Evolutionary conservation across 2,329 filamentous ascomycete species (phyloP), one percentile per base, ranked within the genome.

Genomic region (Verticillium longisporum): DNA sequence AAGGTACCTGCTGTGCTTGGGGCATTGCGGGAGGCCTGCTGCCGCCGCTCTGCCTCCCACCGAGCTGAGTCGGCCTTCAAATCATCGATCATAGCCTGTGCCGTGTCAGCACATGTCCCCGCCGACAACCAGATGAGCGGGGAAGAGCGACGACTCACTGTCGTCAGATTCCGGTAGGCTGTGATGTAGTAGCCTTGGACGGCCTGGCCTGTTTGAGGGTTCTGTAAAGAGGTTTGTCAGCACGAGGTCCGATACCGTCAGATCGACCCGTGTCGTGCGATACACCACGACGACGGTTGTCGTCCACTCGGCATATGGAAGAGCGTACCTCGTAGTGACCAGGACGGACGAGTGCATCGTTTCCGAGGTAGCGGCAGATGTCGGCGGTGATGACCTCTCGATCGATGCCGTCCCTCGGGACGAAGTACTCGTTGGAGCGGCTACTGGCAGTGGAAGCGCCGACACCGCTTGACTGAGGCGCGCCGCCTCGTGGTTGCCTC

Each of bases 371-470:
- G 72, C 89, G 88, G 79, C 90, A 92, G 67, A 93, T 91, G 73
- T 93, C 90, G 72, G 89, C 88, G 65, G 90, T 91, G 75, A 93
- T 92, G 69, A 93, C 90, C 75, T 93, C 89, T 69, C 89, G 87
- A 73, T 90, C 89, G 75, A 93, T 93, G 72, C 90, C 89, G 74
- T 92, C 88, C 70, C 88, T 86, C 55, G 88, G 88, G 60, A 92
- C 86, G 74, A 92, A 92, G 73, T 92, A 92, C 77, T 92, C 88
- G 75, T 91, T 91, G 73, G 89, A 84, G 63, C 84, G 82, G 65
- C 73, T 71, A 61, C 77, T 75, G 61, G 78, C 72, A 59, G 77
- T 70, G 63, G 76, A 68, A 61, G 66, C 65, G 38, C 70, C 65
- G 67, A 72, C 65, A 63, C 72, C 70, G 66, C 67, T 66, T 68